A percentile compares a stretch with the other conserved stretches of the same genome.
Conservation (phyloP, 768 basidiomycete genomes). For the Inosperma sp. region DNA sequence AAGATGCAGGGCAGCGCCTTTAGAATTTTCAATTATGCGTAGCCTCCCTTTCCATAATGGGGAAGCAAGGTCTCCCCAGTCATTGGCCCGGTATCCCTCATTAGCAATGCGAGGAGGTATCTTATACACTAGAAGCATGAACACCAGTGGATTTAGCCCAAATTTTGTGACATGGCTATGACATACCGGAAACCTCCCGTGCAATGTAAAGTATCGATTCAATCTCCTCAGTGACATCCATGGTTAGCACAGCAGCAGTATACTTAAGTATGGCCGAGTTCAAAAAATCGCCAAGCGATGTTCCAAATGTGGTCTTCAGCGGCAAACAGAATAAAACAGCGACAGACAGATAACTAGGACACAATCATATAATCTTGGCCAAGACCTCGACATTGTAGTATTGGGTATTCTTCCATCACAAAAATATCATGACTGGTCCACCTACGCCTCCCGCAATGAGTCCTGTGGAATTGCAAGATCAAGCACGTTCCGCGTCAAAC, state of each 20-base stretch:
- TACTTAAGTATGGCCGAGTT: slow-evolving; percentile 1
- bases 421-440: slow-evolving; percentile 47
- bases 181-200: slow-evolving; percentile 83
- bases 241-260: slow-evolving; percentile 23
- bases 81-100: slow-evolving; percentile 87
- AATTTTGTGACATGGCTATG: not conserved
- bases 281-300: no score
- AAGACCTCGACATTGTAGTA: no score
- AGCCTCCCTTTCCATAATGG: slow-evolving; percentile 92
- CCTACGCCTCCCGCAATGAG: slow-evolving; percentile 62
- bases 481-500: slow-evolving; percentile 30
- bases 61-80: slow-evolving; percentile 82
- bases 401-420: slow-evolving; percentile 2
- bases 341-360: no score
- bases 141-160: not conserved
- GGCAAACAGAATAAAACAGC: no score
- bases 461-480: slow-evolving; percentile 51
- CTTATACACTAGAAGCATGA: slow-evolving; percentile 64
- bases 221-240: slow-evolving; percentile 73
- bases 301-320: no score
- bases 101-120: slow-evolving; percentile 83
- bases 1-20: slow-evolving; percentile 64
- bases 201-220: slow-evolving; percentile 87
- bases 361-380: no score
- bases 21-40: slow-evolving; percentile 74